Conservation (phyloP, 805 yeast genomes). For the Metschnikowia gelsemii region DNA sequence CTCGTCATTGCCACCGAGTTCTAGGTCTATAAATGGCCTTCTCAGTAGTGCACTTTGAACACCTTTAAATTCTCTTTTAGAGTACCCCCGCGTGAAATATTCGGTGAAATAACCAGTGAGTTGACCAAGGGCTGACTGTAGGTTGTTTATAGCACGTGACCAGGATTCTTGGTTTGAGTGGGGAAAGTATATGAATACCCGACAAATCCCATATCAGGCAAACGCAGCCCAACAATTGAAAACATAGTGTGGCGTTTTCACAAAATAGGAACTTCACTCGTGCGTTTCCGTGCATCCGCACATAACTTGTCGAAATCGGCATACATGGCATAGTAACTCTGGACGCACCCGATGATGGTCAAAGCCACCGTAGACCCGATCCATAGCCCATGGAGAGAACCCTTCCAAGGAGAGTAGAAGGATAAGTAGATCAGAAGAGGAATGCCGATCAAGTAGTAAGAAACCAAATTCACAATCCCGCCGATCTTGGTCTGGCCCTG, state of each 20-base stretch:
- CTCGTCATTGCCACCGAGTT: too few species aligned
- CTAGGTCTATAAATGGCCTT: too few species aligned
- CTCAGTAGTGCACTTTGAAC: too few species aligned
- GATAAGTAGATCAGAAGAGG: slow-evolving; percentile 58
- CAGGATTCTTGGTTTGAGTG: too few species aligned
- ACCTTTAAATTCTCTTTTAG: too few species aligned
- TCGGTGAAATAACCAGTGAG: too few species aligned
- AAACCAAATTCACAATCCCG: slow-evolving; percentile 53
- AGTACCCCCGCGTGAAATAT: too few species aligned
- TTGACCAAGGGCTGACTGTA: too few species aligned
- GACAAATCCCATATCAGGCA: too few species aligned
- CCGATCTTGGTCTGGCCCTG: slow-evolving; percentile 72
- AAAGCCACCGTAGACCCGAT: slow-evolving; percentile 39
- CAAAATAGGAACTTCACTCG: slow-evolving; percentile 19
- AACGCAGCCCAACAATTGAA: too few species aligned
- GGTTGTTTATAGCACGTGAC: too few species aligned
- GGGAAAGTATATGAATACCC: too few species aligned
- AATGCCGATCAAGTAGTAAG: slow-evolving; percentile 62
- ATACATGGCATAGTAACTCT: slow-evolving; percentile 42
- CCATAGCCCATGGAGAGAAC: slow-evolving; percentile 64
- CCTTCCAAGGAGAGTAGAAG: slow-evolving; percentile 46
- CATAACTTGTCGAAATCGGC: slow-evolving; percentile 40
- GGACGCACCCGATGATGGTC: slow-evolving; percentile 21
- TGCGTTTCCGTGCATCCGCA: slow-evolving; percentile 40
- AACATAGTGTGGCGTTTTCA: background rate